These are phyloP conservation scores for Ambrosia hybrid DNA, from an alignment of 140 eudicot species.

Conservation along the genomic window DNA sequence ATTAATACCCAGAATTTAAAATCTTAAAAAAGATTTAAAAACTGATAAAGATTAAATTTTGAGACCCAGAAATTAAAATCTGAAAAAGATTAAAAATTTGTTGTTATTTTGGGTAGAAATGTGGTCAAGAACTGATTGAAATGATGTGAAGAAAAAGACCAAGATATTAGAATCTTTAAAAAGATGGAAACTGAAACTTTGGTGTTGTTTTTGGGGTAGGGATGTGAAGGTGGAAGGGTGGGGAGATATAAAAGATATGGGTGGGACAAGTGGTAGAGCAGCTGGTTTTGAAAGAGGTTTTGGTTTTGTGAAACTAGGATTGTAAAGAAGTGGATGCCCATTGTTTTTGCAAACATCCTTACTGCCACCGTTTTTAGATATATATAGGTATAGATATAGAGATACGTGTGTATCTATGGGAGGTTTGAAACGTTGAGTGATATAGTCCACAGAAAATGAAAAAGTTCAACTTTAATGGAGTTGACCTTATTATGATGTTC, in stretches of 20 bases:
- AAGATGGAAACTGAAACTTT: too few relatives aligned
- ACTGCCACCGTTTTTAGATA: slow-evolving; percentile 23
- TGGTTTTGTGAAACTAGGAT: slow-evolving; percentile 34
- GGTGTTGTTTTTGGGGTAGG: too few relatives aligned
- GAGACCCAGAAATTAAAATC: too few relatives aligned
- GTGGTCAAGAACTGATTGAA: too few relatives aligned
- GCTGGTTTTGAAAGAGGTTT: slow-evolving; percentile 40
- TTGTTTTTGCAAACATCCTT: slow-evolving; percentile 31
- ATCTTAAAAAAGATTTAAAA: neutral
- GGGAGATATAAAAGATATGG: slow-evolving; percentile 19
- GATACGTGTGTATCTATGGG: neutral
- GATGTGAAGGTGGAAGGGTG: neutral
- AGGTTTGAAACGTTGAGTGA: neutral
- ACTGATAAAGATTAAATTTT: too few relatives aligned
- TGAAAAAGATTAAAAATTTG: too few relatives aligned
- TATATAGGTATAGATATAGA: neutral
- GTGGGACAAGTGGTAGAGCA: slow-evolving; percentile 34
- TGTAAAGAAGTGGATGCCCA: slow-evolving; percentile 40
- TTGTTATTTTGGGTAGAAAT: too few relatives aligned
- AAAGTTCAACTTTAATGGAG: neutral
- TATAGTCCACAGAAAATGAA: neutral
- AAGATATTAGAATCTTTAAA: too few relatives aligned
- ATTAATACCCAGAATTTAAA: neutral
- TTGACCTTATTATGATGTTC: neutral
- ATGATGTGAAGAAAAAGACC: too few relatives aligned